Evolutionary conservation across 2,329 filamentous ascomycete species (phyloP).

Genomic region (Penicillium hesseltinei): DNA sequence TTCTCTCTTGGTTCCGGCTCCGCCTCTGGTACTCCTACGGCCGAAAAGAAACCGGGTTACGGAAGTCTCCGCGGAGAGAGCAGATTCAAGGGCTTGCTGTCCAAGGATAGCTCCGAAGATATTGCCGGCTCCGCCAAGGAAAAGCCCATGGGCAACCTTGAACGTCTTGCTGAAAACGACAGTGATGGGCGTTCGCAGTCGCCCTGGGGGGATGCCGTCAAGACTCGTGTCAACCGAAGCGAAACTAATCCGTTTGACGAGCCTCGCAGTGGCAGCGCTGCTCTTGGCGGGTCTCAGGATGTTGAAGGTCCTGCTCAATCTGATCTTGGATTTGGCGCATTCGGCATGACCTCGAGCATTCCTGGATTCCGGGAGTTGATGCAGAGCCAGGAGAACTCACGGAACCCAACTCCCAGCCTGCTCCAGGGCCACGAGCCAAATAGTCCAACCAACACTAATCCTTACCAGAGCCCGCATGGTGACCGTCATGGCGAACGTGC

Average conservation of each 20-base stretch:
- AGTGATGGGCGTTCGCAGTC: conserved; percentile 47
- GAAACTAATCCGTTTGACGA: conserved; percentile 52
- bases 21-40: conserved; percentile 52
- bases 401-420: conserved; percentile 55
- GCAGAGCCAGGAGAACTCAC: conserved; percentile 56
- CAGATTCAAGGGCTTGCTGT: conserved; percentile 79
- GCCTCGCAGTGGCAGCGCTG: conserved; percentile 60
- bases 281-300: conserved; percentile 73
- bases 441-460: conserved; percentile 94
- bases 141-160: conserved; percentile 53
- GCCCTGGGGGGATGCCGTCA: conserved; percentile 51
- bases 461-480: conserved; percentile 85
- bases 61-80: conserved; percentile 72
- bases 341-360: conserved; percentile 60
- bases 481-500: conserved; percentile 52
- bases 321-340: conserved; percentile 58
- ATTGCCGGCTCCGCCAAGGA: conserved; percentile 53
- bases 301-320: conserved; percentile 36
- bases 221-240: conserved; percentile 49
- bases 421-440: conserved; percentile 63
- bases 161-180: conserved; percentile 54
- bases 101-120: conserved; percentile 72
- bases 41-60: conserved; percentile 70
- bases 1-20: conserved; percentile 66
- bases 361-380: conserved; percentile 58